phyloP scores from a whole-genome alignment of 768 basidiomycete species.

The Tricholoma furcatifolium region DNA sequence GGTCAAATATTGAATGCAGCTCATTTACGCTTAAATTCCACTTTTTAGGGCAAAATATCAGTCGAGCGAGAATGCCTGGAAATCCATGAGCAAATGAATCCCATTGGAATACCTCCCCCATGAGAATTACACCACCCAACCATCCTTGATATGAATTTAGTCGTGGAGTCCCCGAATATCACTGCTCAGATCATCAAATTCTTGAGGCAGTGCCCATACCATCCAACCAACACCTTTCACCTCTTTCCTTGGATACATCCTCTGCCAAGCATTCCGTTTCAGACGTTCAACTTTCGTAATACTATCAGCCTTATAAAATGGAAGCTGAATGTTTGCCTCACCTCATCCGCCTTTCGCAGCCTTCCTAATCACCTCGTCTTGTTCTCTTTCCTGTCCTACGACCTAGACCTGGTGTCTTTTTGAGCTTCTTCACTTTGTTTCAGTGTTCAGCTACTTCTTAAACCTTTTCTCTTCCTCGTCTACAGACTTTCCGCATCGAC shows the following conservation, averaged over 20 bases:
- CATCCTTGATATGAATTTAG: too few relatives aligned
- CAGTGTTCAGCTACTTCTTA: conserved; percentile 6
- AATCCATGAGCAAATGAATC: too few relatives aligned
- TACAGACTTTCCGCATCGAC: not conserved
- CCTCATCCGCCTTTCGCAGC: conserved; percentile 11
- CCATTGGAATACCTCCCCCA: too few relatives aligned
- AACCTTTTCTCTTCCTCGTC: not conserved
- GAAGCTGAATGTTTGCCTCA: not conserved
- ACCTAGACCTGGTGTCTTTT: conserved; percentile 19
- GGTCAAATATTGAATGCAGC: too few relatives aligned
- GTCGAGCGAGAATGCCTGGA: too few relatives aligned
- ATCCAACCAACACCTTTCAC: not conserved
- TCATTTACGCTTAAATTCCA: too few relatives aligned
- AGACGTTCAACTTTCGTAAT: not conserved
- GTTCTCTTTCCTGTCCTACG: conserved; percentile 4
- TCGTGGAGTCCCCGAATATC: too few relatives aligned
- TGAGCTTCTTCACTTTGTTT: conserved; percentile 6
- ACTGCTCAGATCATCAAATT: not conserved
- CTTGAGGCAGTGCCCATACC: conserved; percentile 1
- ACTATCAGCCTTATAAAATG: conserved; percentile 5
- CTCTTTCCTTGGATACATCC: not conserved
- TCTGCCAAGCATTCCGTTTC: not conserved
- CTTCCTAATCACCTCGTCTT: conserved; percentile 4
- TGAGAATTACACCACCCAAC: too few relatives aligned
- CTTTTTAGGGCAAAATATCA: too few relatives aligned